A percentile compares a stretch with the other conserved stretches of the same genome.
phyloP scores from a whole-genome alignment of 2,329 filamentous ascomycete genomes.

The Paecilomyces niveus region DNA sequence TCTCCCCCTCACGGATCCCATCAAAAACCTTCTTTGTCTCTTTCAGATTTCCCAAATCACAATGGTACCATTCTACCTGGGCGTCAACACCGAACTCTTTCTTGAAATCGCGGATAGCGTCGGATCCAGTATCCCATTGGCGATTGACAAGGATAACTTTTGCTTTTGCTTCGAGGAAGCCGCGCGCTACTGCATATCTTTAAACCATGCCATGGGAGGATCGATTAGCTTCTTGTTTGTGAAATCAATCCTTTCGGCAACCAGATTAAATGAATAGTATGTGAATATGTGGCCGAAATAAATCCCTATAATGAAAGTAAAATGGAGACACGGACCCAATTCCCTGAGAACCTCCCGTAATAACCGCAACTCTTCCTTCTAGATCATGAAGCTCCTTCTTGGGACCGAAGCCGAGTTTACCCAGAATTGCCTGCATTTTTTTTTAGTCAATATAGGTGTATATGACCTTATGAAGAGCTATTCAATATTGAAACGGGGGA shows the following conservation, averaged over 20 bases:
- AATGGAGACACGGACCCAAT: conserved; percentile 23
- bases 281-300: background rate
- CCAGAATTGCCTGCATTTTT: conserved; percentile 35
- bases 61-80: conserved; percentile 35
- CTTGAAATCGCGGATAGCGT: conserved; percentile 28
- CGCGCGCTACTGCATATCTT: conserved; percentile 27
- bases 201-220: background rate
- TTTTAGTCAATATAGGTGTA: background rate
- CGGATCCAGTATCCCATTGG: conserved; percentile 33
- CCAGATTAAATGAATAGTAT: no score
- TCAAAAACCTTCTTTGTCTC: conserved; percentile 34
- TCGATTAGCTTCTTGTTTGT: background rate
- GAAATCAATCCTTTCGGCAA: no score
- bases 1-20: conserved; percentile 24
- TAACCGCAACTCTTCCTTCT: conserved; percentile 30
- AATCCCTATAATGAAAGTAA: background rate
- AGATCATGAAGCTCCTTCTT: conserved; percentile 29
- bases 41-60: conserved; percentile 35
- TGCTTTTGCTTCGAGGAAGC: conserved; percentile 27
- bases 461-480: background rate
- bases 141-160: conserved; percentile 31
- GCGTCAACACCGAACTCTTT: conserved; percentile 18
- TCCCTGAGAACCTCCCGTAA: conserved; percentile 33
- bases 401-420: conserved; percentile 28
- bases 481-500: background rate